These are phyloP conservation scores for Leucosporidium scottii DNA, from an alignment of 768 basidiomycete genomes.

Conservation along the genomic window DNA sequence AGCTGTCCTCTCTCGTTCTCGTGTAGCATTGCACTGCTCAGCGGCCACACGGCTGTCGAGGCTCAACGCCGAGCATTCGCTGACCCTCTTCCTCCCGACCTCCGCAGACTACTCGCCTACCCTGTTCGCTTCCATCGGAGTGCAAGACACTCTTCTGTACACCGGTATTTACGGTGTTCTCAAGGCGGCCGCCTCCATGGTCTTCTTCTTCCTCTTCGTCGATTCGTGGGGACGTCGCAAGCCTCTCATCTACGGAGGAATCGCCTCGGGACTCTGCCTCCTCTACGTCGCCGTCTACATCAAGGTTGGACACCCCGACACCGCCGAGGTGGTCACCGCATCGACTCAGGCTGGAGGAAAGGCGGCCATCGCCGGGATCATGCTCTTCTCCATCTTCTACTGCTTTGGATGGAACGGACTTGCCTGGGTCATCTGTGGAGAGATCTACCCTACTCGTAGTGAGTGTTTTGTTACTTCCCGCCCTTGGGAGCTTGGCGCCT, in stretches of 20 bases:
- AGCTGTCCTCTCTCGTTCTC: constrained; percentile 41
- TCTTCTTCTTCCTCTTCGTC: constrained; percentile 48
- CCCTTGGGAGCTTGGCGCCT: no score
- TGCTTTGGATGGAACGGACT: constrained; percentile 49
- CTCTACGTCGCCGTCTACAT: constrained; percentile 41
- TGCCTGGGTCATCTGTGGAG: constrained; percentile 48
- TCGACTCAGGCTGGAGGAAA: constrained; percentile 12
- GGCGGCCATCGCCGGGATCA: constrained; percentile 13
- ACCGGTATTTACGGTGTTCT: constrained; percentile 52
- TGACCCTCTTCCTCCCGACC: constrained; percentile 24
- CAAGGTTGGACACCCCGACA: constrained; percentile 40
- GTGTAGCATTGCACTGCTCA: no score
- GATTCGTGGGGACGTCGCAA: constrained; percentile 47
- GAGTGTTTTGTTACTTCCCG: neutral
- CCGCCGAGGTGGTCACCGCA: neutral
- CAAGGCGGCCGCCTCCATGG: constrained; percentile 40
- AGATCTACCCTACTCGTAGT: constrained; percentile 43
- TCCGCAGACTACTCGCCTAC: constrained; percentile 16
- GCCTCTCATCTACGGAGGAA: constrained; percentile 46
- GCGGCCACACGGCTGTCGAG: no score
- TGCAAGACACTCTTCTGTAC: constrained; percentile 44
- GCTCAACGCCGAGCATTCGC: neutral
- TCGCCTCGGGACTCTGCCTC: constrained; percentile 45
- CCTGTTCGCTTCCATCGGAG: constrained; percentile 48
- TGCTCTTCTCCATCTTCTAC: constrained; percentile 45